A percentile compares a stretch with the other conserved stretches of the same genome.
These are phyloP conservation scores for Allium sativum DNA, from an alignment of 106 monocot species.

Conservation along the genomic window DNA sequence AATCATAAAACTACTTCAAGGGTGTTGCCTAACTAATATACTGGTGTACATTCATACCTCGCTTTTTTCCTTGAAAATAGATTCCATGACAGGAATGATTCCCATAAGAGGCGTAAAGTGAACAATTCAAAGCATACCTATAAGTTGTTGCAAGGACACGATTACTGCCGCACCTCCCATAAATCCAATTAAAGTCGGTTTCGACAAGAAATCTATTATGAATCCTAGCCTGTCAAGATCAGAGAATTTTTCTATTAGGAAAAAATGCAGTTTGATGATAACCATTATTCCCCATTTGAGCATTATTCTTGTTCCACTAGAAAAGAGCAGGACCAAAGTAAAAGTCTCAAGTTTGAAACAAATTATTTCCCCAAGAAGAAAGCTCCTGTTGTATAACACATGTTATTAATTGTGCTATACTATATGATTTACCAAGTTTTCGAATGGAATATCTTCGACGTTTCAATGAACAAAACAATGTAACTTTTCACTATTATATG, in stretches of 20 bases:
- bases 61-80: conserved; percentile 56
- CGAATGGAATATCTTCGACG: no score
- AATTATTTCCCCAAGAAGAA: no score
- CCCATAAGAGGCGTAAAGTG: conserved; percentile 77
- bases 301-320: not conserved
- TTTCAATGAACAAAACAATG: no score
- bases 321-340: not conserved
- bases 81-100: conserved; percentile 54
- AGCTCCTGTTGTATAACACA: no score
- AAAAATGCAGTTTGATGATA: not conserved
- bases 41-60: no score
- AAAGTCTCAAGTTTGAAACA: no score
- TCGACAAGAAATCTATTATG: conserved; percentile 79
- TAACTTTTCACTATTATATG: no score
- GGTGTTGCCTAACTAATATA: no score
- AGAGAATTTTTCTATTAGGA: not conserved
- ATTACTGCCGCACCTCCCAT: conserved; percentile 81
- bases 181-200: conserved; percentile 71
- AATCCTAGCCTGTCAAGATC: conserved; percentile 57
- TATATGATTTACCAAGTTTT: no score
- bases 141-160: conserved; percentile 80
- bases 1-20: no score
- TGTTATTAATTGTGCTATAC: no score
- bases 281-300: conserved; percentile 1
- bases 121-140: conserved; percentile 63